Evolutionary conservation across 2,329 filamentous ascomycete genomes (phyloP), one percentile per base, ranked within the genome.

Genomic region (Aureobasidium pullulans): DNA sequence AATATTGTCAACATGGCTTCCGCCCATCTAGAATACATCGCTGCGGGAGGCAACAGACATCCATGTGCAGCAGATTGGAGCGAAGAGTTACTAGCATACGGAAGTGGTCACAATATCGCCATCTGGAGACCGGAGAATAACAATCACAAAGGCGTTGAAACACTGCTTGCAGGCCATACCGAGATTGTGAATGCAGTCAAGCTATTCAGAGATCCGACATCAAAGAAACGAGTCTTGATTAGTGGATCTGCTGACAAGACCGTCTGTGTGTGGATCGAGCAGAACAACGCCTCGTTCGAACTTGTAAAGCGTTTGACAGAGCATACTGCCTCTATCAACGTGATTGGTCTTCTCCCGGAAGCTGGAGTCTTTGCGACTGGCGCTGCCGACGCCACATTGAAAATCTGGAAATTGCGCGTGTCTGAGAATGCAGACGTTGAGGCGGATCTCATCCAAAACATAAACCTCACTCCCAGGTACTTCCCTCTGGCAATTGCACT

Each of bases 11-110:
- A 52, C 9, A 59, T 59, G 57, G 32, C 47, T 31, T 15, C 47
- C 13, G 37, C 57, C 3, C 15, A n/a, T 40, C 47, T 52, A 15
- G 57, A 53, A 19, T 84, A 81, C 66, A 78, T 94, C 65, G 86
- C 90, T 48, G 85, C 87, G 63, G 94, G 94, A 62, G 93, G 90
- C 48, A 99, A 97, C 73, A 83, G 93, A 67, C 90, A 97, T 68
- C 88, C 93, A 16, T 86, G 87, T 15, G 89, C 90, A 31, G 92
- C 93, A 31, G 93, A 97, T 75, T 99, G 94, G 94, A 76, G 81
- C 16, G 69, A 72, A 63, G 89, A 88, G 9, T 71, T 91, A 46
- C 79, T 99, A 57, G 94, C 91, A 32, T 99, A 90, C 76, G 94
- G 94, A 34, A 87, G 92, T 8, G 90, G 95, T 73, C 85, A 86